phyloP scores from a whole-genome alignment of 345 rosid genomes.

The Rhizophora apiculata region DNA sequence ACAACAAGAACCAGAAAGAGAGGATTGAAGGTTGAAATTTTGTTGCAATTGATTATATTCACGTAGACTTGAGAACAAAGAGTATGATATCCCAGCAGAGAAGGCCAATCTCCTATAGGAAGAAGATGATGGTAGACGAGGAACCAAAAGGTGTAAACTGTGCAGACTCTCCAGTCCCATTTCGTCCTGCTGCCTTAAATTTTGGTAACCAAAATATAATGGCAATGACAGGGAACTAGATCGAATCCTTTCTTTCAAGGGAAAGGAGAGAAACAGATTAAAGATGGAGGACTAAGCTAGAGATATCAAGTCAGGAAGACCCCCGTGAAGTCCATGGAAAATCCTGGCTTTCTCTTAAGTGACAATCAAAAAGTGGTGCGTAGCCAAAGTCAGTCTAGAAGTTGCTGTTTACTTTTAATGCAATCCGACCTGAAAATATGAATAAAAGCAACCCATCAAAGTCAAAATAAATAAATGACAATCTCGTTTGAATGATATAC shows the following conservation, averaged over 20 bases:
- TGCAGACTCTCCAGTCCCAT: constrained; percentile 34
- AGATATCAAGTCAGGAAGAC: constrained; percentile 1
- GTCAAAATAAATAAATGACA: background rate
- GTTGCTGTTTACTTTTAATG: constrained; percentile 17
- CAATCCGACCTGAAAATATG: constrained; percentile 21
- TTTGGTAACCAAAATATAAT: background rate
- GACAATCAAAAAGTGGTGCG: background rate
- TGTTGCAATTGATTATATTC: constrained; percentile 3
- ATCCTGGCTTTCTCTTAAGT: background rate
- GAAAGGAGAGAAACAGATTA: background rate
- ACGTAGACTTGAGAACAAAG: constrained; percentile 1
- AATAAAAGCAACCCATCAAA: constrained; percentile 2
- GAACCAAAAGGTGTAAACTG: constrained; percentile 12
- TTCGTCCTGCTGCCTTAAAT: background rate
- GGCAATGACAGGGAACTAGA: background rate
- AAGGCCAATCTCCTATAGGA: constrained; percentile 7
- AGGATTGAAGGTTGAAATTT: constrained; percentile 10
- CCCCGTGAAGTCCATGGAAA: constrained; percentile 22
- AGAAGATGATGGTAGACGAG: constrained; percentile 6
- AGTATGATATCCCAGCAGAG: constrained; percentile 2
- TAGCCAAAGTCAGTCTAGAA: constrained; percentile 6
- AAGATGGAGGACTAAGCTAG: background rate
- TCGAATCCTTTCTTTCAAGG: background rate
- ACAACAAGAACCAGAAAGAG: constrained; percentile 16
- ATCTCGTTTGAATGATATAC: background rate